A percentile compares a stretch with the other conserved stretches of the same genome.
Evolutionary conservation across 23 red algal species (phyloP).

Genomic region (Agarophyton chilense): DNA sequence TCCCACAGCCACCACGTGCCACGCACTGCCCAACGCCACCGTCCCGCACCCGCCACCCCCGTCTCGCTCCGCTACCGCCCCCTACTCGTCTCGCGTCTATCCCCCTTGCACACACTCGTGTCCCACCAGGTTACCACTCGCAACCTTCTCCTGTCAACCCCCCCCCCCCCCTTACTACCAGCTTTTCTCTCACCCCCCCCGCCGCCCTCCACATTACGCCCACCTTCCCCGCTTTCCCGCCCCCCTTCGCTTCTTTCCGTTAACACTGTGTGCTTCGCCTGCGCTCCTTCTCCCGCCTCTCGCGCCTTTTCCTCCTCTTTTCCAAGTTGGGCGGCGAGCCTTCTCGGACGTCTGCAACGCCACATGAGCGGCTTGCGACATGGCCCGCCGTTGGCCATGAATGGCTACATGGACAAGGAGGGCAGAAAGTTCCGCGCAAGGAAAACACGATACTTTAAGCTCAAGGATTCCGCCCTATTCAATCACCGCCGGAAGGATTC

Average conservation of each 20-base stretch:
- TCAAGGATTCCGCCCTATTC: slow-evolving; percentile 71
- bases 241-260: neutral
- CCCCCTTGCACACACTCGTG: too few species aligned
- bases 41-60: neutral
- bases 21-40: neutral
- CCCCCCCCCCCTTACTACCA: neutral
- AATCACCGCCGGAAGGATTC: slow-evolving; percentile 80
- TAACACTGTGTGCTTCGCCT: neutral
- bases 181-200: neutral
- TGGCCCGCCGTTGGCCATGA: slow-evolving; percentile 77
- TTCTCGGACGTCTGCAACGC: neutral
- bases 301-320: neutral
- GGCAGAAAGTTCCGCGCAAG: slow-evolving; percentile 56
- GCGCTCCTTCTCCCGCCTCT: neutral
- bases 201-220: neutral
- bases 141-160: neutral
- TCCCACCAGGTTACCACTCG: neutral
- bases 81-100: neutral
- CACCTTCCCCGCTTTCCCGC: neutral
- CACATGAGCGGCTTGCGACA: slow-evolving; percentile 65
- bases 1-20: slow-evolving; percentile 17
- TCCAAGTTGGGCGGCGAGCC: neutral
- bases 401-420: slow-evolving; percentile 85
- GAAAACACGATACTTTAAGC: slow-evolving; percentile 80
- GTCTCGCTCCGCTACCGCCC: neutral